These are phyloP conservation scores for Taiozyma sp. DNA, from an alignment of 1,139 yeast genomes.

Conservation along the genomic window DNA sequence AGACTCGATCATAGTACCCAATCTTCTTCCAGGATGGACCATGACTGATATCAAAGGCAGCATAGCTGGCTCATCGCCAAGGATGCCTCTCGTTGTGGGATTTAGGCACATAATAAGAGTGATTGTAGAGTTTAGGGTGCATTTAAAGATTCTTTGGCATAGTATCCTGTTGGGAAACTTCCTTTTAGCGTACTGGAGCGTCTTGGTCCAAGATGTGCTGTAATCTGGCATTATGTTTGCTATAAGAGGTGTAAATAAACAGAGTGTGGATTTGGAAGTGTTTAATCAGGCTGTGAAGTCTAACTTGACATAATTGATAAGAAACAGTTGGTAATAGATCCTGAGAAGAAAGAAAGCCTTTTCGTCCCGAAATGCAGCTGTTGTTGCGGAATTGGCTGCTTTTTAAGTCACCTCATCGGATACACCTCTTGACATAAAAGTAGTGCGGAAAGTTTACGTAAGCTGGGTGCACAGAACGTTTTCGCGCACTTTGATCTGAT, in stretches of 20 bases:
- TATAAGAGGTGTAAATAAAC: neutral
- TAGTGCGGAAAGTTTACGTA: too few relatives aligned
- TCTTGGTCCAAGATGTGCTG: neutral
- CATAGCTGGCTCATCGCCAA: constrained; percentile 41
- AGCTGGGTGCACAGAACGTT: neutral
- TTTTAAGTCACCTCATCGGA: neutral
- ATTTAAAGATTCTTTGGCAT: constrained; percentile 33
- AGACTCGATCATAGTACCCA: constrained; percentile 42
- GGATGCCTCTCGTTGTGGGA: constrained; percentile 28
- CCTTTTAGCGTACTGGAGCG: neutral
- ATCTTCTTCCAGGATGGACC: constrained; percentile 44
- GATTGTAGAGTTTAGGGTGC: constrained; percentile 34
- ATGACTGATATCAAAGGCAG: constrained; percentile 40
- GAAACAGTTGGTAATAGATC: neutral
- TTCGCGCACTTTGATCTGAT: neutral
- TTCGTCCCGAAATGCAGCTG: neutral
- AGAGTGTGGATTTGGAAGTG: neutral
- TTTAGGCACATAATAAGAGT: constrained; percentile 36
- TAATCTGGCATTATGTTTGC: neutral
- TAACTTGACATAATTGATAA: neutral
- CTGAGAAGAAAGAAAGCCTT: neutral
- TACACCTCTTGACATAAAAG: too few relatives aligned
- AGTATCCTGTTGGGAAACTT: constrained; percentile 13
- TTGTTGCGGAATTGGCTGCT: neutral
- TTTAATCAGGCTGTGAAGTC: neutral